Conservation (phyloP, 169 alveolate genomes). For the Plasmodium gallinaceum region DNA sequence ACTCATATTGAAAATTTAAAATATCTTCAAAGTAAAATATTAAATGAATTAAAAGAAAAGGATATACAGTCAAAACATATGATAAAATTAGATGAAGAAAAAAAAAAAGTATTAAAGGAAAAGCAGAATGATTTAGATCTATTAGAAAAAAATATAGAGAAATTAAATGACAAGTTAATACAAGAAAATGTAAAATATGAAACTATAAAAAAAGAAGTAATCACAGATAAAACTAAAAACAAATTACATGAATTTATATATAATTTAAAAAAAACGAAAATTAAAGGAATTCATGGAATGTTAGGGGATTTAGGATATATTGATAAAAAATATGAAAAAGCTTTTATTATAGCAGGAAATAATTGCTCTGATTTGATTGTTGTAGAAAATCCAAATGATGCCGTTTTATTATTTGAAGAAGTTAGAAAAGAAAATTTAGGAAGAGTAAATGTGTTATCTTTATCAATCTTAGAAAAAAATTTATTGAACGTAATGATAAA, state of each 20-base stretch:
- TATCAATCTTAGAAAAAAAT: conserved; percentile 82
- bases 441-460: conserved; percentile 89
- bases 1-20: conserved; percentile 32
- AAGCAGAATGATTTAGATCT: conserved; percentile 22
- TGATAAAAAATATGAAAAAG: conserved; percentile 90
- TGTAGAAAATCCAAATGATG: conserved; percentile 93
- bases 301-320: conserved; percentile 95
- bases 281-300: conserved; percentile 92
- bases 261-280: conserved; percentile 75
- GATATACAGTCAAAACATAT: conserved; percentile 39
- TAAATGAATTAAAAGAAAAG: conserved; percentile 66
- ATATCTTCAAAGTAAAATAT: conserved; percentile 46
- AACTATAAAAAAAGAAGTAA: conserved; percentile 72
- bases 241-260: conserved; percentile 78
- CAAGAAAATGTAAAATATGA: conserved; percentile 78
- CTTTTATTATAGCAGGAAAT: conserved; percentile 91
- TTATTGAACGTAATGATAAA: conserved; percentile 75
- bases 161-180: conserved; percentile 21
- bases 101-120: conserved; percentile 16
- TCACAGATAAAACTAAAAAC: conserved; percentile 70
- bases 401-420: conserved; percentile 90
- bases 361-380: conserved; percentile 91
- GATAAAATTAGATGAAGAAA: conserved; percentile 26
- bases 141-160: conserved; percentile 45
- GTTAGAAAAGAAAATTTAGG: conserved; percentile 92